Evolutionary conservation across 371 early-diverging fungal species (phyloP), one percentile per base, ranked within the genome.

Genomic region (Circinella umbellata): DNA sequence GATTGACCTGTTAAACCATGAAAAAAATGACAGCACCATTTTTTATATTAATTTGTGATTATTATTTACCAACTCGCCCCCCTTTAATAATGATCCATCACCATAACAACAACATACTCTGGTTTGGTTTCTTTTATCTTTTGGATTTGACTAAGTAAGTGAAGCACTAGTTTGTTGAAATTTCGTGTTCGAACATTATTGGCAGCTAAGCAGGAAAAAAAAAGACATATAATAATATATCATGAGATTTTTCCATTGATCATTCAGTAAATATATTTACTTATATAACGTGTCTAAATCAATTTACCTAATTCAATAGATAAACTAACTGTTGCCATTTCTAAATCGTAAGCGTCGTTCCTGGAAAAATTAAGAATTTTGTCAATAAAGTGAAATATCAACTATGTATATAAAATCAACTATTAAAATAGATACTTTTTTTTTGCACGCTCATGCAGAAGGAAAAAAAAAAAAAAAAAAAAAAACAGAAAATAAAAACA

Each of bases 281-380:
- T 42, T 0, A 42, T 42, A 9, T 11, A 6, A 42, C 3, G 42
- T 42, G 3, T 42, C 1, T 42, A 1, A 47, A 47, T 9, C 47
- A 3, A 47, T 7, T 54, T 82, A 90, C 91, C 85, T 59, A 91
- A 73, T 67, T 88, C 88, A 64, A 90, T 89, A 3, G 90, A 90
- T 69, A 89, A 71, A 53, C 85, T 83, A 15, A 89, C 81, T 17
- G 89, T 86, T 15, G 85, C 87, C 88, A 90, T 90, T 64, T 92
- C 93, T 59, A 92, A 72, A 69, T 91, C 93, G 75, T 86, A 90
- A 20, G 90, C 89, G 76, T 90, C 90, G 71, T 92, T 91, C 48
- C 92, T 91, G 73, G 20, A 66, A 67, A 35, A 46, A 49, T 15
- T 36, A 39, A 20, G 36, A 37, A 6, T 47, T 17, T 48, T 59